phyloP scores from a whole-genome alignment of 441 rosid genomes.

The Rhodomyrtus psidioides region DNA sequence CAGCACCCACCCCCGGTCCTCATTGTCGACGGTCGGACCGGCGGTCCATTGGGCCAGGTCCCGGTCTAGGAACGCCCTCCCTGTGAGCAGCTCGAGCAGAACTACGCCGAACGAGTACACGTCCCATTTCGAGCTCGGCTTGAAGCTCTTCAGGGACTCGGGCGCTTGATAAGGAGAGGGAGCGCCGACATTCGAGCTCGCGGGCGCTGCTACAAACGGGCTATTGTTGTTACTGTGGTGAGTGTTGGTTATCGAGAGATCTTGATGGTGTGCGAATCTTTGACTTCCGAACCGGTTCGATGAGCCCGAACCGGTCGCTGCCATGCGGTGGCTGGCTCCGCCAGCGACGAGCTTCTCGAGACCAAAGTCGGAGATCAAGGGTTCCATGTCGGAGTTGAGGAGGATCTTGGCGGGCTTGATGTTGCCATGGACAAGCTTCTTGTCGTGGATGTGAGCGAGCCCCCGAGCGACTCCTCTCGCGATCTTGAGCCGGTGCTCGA shows the following conservation, averaged over 20 bases:
- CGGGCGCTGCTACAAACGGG: constrained; percentile 1
- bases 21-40: constrained; percentile 11
- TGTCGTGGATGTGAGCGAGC: constrained; percentile 62
- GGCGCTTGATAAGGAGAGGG: constrained; percentile 47
- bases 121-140: constrained; percentile 69
- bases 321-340: constrained; percentile 7
- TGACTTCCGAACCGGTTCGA: constrained; percentile 22
- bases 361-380: constrained; percentile 56
- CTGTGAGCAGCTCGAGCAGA: constrained; percentile 66
- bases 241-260: neutral
- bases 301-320: constrained; percentile 2
- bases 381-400: constrained; percentile 50
- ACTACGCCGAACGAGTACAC: constrained; percentile 62
- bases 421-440: constrained; percentile 72
- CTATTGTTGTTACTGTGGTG: neutral
- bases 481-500: constrained; percentile 54
- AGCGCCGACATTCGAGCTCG: constrained; percentile 9
- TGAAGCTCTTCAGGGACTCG: constrained; percentile 42
- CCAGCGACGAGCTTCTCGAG: constrained; percentile 33
- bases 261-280: constrained; percentile 4
- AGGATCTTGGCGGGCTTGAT: constrained; percentile 70
- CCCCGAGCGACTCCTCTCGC: constrained; percentile 81
- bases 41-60: constrained; percentile 33
- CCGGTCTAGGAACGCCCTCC: constrained; percentile 34
- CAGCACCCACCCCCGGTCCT: constrained; percentile 42